Percentiles rank a stretch among this genome's conserved stretches.
phyloP scores from a whole-genome alignment of 2,329 filamentous ascomycete species.

The Diaporthe citri region DNA sequence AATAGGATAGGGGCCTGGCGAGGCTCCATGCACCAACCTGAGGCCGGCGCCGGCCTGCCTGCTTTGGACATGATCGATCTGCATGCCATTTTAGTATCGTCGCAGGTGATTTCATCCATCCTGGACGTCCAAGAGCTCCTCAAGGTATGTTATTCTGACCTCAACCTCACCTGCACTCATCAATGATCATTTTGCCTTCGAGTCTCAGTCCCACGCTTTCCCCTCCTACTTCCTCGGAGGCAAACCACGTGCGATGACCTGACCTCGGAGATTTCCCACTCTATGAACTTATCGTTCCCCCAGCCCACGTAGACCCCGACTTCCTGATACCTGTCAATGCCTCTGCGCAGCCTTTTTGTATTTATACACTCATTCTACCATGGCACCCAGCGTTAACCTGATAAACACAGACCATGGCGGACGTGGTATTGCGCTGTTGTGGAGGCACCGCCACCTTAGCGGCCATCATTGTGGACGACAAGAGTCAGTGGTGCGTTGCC shows the following conservation, averaged over 20 bases:
- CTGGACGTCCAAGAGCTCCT: constrained; percentile 81
- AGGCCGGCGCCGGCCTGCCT: constrained; percentile 73
- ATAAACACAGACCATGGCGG: constrained; percentile 74
- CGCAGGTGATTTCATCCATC: constrained; percentile 84
- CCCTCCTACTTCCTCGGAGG: background rate
- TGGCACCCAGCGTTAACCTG: background rate
- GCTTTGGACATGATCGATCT: constrained; percentile 87
- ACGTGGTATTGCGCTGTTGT: constrained; percentile 83
- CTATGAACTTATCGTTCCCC: background rate
- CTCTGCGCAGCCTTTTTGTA: too few species aligned
- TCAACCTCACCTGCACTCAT: background rate
- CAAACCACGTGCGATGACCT: background rate
- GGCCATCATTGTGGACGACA: constrained; percentile 80
- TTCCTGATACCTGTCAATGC: background rate
- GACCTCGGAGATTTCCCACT: background rate
- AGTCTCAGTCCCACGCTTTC: background rate
- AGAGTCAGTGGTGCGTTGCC: constrained; percentile 78
- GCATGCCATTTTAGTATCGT: constrained; percentile 82
- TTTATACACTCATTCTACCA: too few species aligned
- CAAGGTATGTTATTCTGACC: constrained; percentile 52
- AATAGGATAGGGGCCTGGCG: constrained; percentile 74
- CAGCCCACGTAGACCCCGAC: too few species aligned
- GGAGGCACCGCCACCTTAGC: constrained; percentile 78
- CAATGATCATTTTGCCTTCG: background rate
- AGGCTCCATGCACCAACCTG: constrained; percentile 68